Base-by-base conservation (phyloP, 441 rosid genomes). In the Breynia disticha region DNA sequence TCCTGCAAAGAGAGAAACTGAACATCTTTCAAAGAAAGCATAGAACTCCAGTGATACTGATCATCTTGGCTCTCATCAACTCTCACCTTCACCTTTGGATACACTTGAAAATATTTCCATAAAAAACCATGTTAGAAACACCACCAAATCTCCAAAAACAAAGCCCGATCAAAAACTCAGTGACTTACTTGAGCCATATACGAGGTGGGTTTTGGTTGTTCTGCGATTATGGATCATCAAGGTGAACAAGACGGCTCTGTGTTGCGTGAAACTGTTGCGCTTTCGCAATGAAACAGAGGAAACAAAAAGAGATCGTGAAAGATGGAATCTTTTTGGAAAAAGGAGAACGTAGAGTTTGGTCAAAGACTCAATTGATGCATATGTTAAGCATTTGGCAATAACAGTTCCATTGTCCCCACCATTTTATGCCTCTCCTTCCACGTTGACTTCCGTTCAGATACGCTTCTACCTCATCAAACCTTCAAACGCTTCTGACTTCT, bases 41-140 rank as follows among this genome's bases (percentile, higher is more conserved):
- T 54, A 50, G 70, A 67, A 50, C 54, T 71, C 67, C 71, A 69
- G 50, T 63, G 56, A 45, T 15, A 53, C 24, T 52, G 62, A 61
- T 63, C 69, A 19, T 63, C 68, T 50, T 18, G 53, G 42, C 48
- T 52, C 42, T 42, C 62, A 35, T 66, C 68, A 47, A 65, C 63
- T 55, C 76, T 72, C 39, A 82, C 73, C 72, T 50, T 82, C 71
- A 75, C 76, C 72, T 70, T 79, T 1, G 85, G 85, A 68, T 79
- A 82, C 83, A 82, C 89, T 77, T 22, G 54, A 56, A 11, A 20
- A 51, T 42, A 12, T 5, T n/a, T n/a, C 48, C 38, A 53, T 42
- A 47, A 47, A 54, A 52, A 43, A 24, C 12, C 50, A 52, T 13
- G 22, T 46, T 51, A 62, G 45, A 52, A 63, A 6, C 16, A n/a